Evolutionary conservation across 192 early-diverging fungal species (phyloP).

Genomic region (Backusella circina): DNA sequence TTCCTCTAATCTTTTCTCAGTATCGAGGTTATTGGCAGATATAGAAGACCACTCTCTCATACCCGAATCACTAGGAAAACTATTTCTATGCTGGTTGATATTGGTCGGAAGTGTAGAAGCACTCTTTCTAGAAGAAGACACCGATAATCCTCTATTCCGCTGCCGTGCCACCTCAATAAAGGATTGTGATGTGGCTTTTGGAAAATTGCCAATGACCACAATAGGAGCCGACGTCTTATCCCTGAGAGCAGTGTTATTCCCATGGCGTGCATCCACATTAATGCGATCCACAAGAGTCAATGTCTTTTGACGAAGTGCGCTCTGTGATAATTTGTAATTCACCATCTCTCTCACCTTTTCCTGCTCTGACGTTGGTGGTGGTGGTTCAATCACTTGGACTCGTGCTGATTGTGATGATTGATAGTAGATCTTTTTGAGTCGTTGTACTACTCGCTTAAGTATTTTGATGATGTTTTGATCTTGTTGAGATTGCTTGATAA

Average conservation of each 20-base stretch:
- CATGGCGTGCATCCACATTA: constrained; percentile 15
- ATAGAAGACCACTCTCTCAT: not conserved
- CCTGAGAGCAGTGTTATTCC: constrained; percentile 26
- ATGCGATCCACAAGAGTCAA: constrained; percentile 14
- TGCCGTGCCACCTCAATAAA: not conserved
- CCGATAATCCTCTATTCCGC: not conserved
- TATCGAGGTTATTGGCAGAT: not conserved
- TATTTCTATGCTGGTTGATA: constrained; percentile 23
- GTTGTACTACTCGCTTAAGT: constrained; percentile 30
- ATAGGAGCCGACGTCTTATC: constrained; percentile 26
- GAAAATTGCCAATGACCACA: constrained; percentile 32
- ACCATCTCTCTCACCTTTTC: constrained; percentile 27
- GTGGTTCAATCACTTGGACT: constrained; percentile 31
- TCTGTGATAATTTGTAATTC: constrained; percentile 19
- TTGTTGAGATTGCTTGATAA: constrained; percentile 36
- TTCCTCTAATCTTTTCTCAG: not conserved
- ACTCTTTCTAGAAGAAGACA: constrained; percentile 2
- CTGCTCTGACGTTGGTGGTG: constrained; percentile 28
- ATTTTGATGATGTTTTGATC: constrained; percentile 52
- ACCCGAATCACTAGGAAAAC: constrained; percentile 18
- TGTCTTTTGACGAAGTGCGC: constrained; percentile 19
- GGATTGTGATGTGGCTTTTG: not conserved
- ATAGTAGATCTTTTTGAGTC: constrained; percentile 33
- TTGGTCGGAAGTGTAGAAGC: constrained; percentile 1
- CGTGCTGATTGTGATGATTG: constrained; percentile 2